A percentile compares a stretch with the other conserved stretches of the same genome.
These are phyloP conservation scores for Halocafeteria seosinensis DNA, from an alignment of 108 stramenopile species.

Conservation along the genomic window DNA sequence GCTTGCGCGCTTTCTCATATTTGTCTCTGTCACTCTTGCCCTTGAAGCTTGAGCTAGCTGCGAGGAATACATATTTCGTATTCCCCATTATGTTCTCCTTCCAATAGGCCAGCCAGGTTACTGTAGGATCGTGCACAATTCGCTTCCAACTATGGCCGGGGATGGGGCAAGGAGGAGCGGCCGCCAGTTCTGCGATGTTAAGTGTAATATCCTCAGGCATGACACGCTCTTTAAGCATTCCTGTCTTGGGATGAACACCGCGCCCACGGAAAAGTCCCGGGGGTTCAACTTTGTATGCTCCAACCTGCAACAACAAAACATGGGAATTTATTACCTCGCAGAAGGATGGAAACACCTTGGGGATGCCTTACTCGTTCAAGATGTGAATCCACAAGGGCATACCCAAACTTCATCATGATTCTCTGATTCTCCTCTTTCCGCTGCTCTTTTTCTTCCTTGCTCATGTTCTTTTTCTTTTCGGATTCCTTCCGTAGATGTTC, in stretches of 20 bases:
- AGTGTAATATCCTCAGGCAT: conserved; percentile 66
- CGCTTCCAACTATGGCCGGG: conserved; percentile 91
- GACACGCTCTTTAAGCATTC: conserved; percentile 78
- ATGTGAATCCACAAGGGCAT: conserved; percentile 83
- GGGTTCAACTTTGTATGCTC: conserved; percentile 63
- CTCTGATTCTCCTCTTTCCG: conserved; percentile 67
- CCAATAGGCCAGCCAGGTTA: conserved; percentile 95
- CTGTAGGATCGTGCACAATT: conserved; percentile 78
- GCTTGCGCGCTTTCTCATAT: conserved; percentile 85
- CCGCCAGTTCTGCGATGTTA: conserved; percentile 55
- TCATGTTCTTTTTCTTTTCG: conserved; percentile 69
- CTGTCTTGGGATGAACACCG: conserved; percentile 96
- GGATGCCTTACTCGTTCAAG: conserved; percentile 78
- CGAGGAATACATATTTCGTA: conserved; percentile 94
- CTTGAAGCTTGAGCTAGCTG: conserved; percentile 89
- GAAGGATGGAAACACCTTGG: too few species aligned
- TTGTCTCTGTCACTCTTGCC: conserved; percentile 88
- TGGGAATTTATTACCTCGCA: too few species aligned
- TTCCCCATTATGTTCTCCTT: conserved; percentile 82
- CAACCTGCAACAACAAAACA: conserved; percentile 30
- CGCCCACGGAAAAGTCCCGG: conserved; percentile 93
- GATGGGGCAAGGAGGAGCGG: conserved; percentile 64
- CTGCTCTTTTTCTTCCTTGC: conserved; percentile 70
- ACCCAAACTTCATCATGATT: conserved; percentile 56
- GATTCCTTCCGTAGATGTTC: conserved; percentile 38